A percentile compares a stretch with the other conserved stretches of the same genome.
These are phyloP conservation scores for Acanthamoeba culbertsoni DNA, from an alignment of 208 protist genomes.

Conservation along the genomic window DNA sequence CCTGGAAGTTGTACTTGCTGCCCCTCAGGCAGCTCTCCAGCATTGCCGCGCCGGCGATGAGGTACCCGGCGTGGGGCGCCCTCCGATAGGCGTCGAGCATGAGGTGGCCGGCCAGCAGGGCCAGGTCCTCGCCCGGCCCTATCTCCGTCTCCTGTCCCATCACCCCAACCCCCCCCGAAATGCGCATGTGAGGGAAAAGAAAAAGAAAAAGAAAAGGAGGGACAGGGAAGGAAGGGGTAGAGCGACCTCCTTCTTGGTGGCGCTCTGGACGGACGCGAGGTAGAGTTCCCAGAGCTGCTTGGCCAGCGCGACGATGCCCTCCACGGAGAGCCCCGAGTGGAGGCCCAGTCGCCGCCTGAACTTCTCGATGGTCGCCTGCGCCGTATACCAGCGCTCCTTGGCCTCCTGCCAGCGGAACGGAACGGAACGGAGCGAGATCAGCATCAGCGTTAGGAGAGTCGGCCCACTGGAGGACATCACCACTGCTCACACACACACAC, in stretches of 20 bases:
- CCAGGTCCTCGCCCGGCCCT: background rate
- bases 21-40: background rate
- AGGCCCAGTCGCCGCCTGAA: background rate
- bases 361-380: background rate
- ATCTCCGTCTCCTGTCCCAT: background rate
- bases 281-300: conserved; percentile 19
- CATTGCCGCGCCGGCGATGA: background rate
- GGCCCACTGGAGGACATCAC: no score
- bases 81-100: background rate
- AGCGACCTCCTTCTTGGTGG: background rate
- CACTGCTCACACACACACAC: background rate
- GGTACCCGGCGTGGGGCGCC: background rate
- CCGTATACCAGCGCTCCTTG: background rate
- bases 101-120: background rate
- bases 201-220: background rate
- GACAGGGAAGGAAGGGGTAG: background rate
- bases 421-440: no score
- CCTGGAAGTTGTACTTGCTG: conserved; percentile 42
- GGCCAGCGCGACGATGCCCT: background rate
- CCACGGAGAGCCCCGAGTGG: background rate
- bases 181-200: background rate
- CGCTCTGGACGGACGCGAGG: background rate
- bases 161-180: background rate
- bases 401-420: no score
- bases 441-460: no score